These are phyloP conservation scores for Botrytis sinoallii DNA, from an alignment of 2,329 filamentous ascomycete genomes.

Conservation along the genomic window DNA sequence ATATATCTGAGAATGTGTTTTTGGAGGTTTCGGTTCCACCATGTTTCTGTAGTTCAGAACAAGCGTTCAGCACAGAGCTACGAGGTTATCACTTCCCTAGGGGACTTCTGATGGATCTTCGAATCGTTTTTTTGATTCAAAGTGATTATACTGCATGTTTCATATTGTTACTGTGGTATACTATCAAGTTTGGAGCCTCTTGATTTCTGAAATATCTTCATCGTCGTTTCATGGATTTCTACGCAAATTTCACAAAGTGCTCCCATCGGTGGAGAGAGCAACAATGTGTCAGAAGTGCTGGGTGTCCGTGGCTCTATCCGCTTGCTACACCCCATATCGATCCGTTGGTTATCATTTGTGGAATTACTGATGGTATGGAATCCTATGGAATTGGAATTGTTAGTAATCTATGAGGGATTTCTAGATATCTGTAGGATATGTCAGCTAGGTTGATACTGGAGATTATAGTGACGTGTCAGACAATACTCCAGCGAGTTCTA, in stretches of 20 bases:
- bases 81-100: neutral
- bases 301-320: neutral
- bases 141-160: neutral
- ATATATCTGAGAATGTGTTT: neutral
- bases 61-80: neutral
- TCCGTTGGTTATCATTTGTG: neutral
- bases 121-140: neutral
- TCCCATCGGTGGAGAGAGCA: accelerated
- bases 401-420: neutral
- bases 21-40: neutral
- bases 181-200: no score
- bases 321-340: neutral
- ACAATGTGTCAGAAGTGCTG: neutral
- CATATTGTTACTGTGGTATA: neutral
- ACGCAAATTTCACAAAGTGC: neutral
- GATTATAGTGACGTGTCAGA: neutral
- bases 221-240: neutral
- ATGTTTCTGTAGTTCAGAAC: neutral
- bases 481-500: neutral
- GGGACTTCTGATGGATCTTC: neutral
- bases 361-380: neutral
- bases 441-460: neutral
- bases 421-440: neutral
- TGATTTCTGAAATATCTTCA: neutral
- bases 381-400: neutral